A percentile compares a stretch with the other conserved stretches of the same genome.
Evolutionary conservation across 495 filamentous ascomycete species (phyloP).

Genomic region (Penicillium antarcticum): DNA sequence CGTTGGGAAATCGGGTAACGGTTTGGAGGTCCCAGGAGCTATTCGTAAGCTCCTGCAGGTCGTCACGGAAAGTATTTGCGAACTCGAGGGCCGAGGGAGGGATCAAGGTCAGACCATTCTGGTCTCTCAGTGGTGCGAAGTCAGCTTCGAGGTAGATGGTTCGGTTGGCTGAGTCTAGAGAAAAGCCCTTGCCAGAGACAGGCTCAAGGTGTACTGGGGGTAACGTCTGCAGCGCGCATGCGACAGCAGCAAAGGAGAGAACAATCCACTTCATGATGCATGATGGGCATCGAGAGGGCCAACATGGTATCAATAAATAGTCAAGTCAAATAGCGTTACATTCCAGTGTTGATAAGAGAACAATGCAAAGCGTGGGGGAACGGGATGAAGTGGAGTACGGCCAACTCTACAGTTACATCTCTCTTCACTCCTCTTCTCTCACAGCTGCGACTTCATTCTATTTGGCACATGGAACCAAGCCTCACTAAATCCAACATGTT

Average conservation of each 20-base stretch:
- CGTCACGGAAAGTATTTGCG: constrained; percentile 41
- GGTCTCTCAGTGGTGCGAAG: constrained; percentile 21
- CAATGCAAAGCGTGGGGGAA: neutral
- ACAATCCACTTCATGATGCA: constrained; percentile 13
- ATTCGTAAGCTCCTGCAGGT: constrained; percentile 39
- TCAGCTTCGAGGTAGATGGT: constrained; percentile 21
- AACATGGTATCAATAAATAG: no score
- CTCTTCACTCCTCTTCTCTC: neutral
- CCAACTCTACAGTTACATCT: neutral
- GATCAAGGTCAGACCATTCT: constrained; percentile 49
- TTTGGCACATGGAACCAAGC: constrained; percentile 22
- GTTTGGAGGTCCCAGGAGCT: constrained; percentile 23
- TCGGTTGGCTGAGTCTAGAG: constrained; percentile 5
- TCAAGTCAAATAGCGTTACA: constrained; percentile 6
- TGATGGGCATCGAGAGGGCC: no score
- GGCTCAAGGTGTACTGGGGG: constrained; percentile 9
- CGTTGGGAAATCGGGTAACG: constrained; percentile 19
- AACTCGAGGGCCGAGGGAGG: constrained; percentile 49
- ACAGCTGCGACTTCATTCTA: constrained; percentile 9
- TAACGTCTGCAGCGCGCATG: constrained; percentile 18
- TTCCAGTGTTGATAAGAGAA: neutral
- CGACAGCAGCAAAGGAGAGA: constrained; percentile 1
- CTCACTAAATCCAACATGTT: constrained; percentile 17
- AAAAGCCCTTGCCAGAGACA: constrained; percentile 4
- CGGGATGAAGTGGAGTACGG: neutral